Conservation (phyloP, 257 asterid genomes). For the Orobanche coerulescens region DNA sequence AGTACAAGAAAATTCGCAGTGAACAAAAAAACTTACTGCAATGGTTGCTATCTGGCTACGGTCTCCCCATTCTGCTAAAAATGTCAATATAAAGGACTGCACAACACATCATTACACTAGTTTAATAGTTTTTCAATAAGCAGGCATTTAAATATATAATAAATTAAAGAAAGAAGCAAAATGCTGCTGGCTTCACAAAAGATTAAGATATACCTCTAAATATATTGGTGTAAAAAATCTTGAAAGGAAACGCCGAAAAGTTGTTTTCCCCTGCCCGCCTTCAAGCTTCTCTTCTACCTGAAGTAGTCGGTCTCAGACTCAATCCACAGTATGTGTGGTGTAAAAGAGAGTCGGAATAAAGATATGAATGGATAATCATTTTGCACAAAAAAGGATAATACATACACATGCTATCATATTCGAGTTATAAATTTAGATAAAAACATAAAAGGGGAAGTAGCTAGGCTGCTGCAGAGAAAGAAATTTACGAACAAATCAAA, state of each 20-base stretch:
- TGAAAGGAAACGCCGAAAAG: constrained; percentile 62
- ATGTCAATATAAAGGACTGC: constrained; percentile 91
- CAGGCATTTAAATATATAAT: not conserved
- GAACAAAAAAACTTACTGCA: constrained; percentile 51
- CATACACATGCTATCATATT: not conserved
- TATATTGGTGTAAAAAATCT: constrained; percentile 82
- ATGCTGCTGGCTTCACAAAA: not conserved
- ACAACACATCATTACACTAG: not conserved
- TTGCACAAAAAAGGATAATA: not conserved
- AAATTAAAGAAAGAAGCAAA: not conserved
- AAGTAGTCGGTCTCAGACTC: constrained; percentile 7
- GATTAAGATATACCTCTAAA: constrained; percentile 52
- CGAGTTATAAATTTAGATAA: not conserved
- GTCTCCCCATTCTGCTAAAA: constrained; percentile 98
- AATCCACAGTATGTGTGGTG: not conserved
- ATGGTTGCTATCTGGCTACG: constrained; percentile 99
- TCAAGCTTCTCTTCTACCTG: constrained; percentile 91
- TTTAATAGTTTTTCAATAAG: not conserved
- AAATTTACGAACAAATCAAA: not conserved
- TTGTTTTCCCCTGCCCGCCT: constrained; percentile 75
- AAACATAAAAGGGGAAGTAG: constrained; percentile 3
- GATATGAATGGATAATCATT: not conserved
- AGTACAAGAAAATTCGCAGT: not conserved
- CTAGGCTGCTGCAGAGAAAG: constrained; percentile 4
- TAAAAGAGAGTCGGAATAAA: not conserved